Evolutionary conservation across 768 basidiomycete genomes (phyloP), one percentile per base, ranked within the genome.

Genomic region (Naganishia onofrii): DNA sequence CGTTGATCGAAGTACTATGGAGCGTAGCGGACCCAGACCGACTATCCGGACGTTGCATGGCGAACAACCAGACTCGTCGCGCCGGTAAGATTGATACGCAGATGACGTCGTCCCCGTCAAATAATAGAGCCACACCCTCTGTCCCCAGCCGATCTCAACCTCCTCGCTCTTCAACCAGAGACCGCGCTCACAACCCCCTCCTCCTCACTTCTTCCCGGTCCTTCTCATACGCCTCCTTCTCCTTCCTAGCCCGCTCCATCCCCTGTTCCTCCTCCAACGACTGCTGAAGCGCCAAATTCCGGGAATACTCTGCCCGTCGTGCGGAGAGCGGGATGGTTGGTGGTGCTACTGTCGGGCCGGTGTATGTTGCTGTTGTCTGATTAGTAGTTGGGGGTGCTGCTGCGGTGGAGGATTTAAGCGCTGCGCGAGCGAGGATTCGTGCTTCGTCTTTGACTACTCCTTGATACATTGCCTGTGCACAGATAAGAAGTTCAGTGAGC

Each of bases 361-460:
- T 54, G 15, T 74, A 69, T 3, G 76, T 74, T 34, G 76, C 74
- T 12, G 48, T 17, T 21, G 23, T 51, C 21, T 54, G 38, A 0
- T 73, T 70, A 28, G 70, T 72, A n/a, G 75, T 66, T 6, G 72
- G 70, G 44, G 72, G 67, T 9, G 74, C n/a, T n/a, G n/a, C n/a
- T n/a, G n/a, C 69, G 34, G 51, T 19, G 46, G 66, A 26, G 44
- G 70, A 54, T 67, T 72, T 42, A 51, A 17, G 7, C 56, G 64
- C 19, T 56, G 66, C 26, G 53, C 34, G 93, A 76, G 88, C 86
- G 75, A 80, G 83, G 71, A 90, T 84, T 29, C 92, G 88, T 75
- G 88, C 90, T 76, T 97, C 94, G 77, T 96, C 93, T 64, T 88
- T 86, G 55, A 95, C 76, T 2, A 96, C 94, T 29, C 93, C 93